These are phyloP conservation scores for Heterobasidion irregulare DNA, from an alignment of 1,284 basidiomycete genomes.

Conservation along the genomic window DNA sequence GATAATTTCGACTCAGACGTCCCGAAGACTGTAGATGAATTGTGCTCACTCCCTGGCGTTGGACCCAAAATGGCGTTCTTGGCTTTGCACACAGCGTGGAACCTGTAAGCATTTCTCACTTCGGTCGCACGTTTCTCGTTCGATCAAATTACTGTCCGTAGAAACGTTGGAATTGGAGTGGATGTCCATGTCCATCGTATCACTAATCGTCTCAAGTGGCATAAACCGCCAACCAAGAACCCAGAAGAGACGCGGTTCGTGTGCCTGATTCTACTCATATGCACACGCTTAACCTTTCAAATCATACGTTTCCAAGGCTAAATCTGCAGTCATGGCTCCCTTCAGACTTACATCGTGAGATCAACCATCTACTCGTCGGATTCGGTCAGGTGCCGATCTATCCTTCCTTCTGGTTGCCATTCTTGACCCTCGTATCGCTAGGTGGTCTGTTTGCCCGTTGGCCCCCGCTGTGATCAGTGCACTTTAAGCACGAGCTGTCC, in stretches of 20 bases:
- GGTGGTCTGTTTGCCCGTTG: constrained; percentile 77
- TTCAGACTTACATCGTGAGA: constrained; percentile 66
- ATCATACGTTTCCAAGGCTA: constrained; percentile 33
- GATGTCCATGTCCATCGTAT: constrained; percentile 96
- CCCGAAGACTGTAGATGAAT: constrained; percentile 78
- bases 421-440: constrained; percentile 17
- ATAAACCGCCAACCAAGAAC: constrained; percentile 72
- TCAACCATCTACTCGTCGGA: constrained; percentile 86
- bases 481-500: constrained; percentile 50
- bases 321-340: constrained; percentile 93
- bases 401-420: not conserved
- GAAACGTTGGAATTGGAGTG: constrained; percentile 93
- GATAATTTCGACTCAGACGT: constrained; percentile 76
- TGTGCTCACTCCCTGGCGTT: constrained; percentile 80
- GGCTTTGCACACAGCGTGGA: constrained; percentile 79
- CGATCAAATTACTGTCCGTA: constrained; percentile 19
- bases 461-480: constrained; percentile 80
- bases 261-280: constrained; percentile 14
- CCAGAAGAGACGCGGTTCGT: constrained; percentile 77
- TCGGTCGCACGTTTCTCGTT: not conserved
- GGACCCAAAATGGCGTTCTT: constrained; percentile 93
- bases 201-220: constrained; percentile 90
- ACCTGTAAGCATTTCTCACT: constrained; percentile 43
- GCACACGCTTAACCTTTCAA: not conserved
- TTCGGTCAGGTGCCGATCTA: constrained; percentile 72